Percentiles rank a stretch among this genome's conserved stretches.
Evolutionary conservation across 176 grass and related monocot genomes (phyloP).

Genomic region (Oryza glaberrima): DNA sequence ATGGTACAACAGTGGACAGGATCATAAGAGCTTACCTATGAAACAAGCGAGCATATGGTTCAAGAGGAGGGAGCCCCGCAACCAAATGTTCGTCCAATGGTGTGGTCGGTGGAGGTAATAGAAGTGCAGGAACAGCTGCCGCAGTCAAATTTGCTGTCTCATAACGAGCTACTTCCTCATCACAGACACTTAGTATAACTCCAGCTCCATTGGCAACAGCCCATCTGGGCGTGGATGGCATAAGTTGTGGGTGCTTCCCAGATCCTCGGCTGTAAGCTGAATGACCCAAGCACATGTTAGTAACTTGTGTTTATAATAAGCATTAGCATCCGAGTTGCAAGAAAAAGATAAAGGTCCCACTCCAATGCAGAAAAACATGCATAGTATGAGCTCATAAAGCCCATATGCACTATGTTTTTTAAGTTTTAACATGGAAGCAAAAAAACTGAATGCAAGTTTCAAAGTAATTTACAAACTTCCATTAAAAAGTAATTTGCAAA

Average conservation of each 20-base stretch:
- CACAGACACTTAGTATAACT: slow-evolving; percentile 98
- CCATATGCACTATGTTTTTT: not conserved
- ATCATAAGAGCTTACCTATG: slow-evolving; percentile 64
- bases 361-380: not conserved
- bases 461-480: not conserved
- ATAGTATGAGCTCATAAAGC: not conserved
- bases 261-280: slow-evolving; percentile 89
- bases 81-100: slow-evolving; percentile 97
- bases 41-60: slow-evolving; percentile 95
- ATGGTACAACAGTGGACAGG: slow-evolving; percentile 14
- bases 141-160: slow-evolving; percentile 98
- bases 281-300: slow-evolving; percentile 21
- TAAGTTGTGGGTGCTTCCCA: slow-evolving; percentile 98
- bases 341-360: not conserved
- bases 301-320: slow-evolving; percentile 13
- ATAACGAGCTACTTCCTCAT: slow-evolving; percentile 90
- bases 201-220: slow-evolving; percentile 99
- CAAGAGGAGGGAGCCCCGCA: slow-evolving; percentile 86
- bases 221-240: slow-evolving; percentile 99
- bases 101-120: slow-evolving; percentile 93
- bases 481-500: not conserved
- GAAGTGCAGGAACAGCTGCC: slow-evolving; percentile 94
- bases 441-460: not conserved
- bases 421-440: not conserved
- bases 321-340: slow-evolving; percentile 5